Evolutionary conservation across 73 alveolate species (phyloP).

Genomic region (Stentor roeselii): DNA sequence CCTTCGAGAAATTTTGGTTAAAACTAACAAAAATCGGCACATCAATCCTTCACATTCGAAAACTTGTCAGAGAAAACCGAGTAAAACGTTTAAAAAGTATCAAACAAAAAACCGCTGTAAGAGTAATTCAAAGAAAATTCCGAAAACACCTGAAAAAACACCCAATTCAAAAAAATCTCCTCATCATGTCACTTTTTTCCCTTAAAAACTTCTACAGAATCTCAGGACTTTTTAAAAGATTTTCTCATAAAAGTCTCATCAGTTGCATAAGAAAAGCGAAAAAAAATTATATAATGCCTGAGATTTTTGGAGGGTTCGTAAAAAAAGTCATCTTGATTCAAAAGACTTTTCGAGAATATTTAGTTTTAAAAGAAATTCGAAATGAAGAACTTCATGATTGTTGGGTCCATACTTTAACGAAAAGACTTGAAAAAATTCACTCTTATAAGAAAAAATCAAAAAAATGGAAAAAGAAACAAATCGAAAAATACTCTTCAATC

Average conservation of each 20-base stretch:
- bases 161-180: not conserved
- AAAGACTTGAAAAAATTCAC: not conserved
- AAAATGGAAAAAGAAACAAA: not conserved
- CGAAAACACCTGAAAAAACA: not conserved
- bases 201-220: not conserved
- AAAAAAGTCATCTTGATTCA: slow-evolving; percentile 8
- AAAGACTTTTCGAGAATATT: not conserved
- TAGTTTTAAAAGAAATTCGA: not conserved
- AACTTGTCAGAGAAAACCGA: not conserved
- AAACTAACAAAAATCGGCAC: not conserved
- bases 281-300: not conserved
- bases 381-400: not conserved
- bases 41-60: not conserved
- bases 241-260: not conserved
- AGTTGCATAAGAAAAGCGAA: not conserved
- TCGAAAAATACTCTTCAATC: not conserved
- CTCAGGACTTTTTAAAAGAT: not conserved
- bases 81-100: not conserved
- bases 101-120: not conserved
- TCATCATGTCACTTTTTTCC: not conserved
- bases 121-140: not conserved
- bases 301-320: not conserved
- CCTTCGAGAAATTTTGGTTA: slow-evolving; percentile 1
- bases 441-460: not conserved
- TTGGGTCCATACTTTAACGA: not conserved